Evolutionary conservation across 495 filamentous ascomycete genomes (phyloP).

Genomic region (Xylaria bambusicola): DNA sequence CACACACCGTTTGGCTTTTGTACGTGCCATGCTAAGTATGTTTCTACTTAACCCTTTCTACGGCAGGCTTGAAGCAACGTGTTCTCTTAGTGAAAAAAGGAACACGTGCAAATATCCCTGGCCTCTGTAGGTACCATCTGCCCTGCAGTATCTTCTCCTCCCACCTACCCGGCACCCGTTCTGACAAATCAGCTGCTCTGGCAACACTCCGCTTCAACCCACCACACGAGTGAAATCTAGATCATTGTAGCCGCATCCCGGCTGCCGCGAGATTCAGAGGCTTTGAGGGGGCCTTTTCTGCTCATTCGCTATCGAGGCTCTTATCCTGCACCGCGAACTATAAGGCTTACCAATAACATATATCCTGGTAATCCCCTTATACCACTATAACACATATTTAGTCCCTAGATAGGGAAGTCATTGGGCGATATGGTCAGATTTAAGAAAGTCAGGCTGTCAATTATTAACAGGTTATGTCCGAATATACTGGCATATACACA

Average conservation of each 20-base stretch:
- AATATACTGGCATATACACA: too few species aligned
- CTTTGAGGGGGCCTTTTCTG: neutral
- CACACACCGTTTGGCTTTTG: too few species aligned
- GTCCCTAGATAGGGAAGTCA: too few species aligned
- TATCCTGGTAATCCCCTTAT: too few species aligned
- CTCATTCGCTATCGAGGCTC: constrained; percentile 7
- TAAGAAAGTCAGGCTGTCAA: too few species aligned
- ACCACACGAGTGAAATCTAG: neutral
- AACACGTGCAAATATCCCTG: constrained; percentile 1
- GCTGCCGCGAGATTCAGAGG: constrained; percentile 6
- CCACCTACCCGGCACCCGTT: neutral
- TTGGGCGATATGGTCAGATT: too few species aligned
- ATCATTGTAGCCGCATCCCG: constrained; percentile 10
- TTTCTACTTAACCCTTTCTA: too few species aligned
- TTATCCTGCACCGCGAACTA: neutral
- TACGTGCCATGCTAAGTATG: too few species aligned
- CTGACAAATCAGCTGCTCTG: constrained; percentile 13
- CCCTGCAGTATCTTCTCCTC: constrained; percentile 5
- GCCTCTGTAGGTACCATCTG: neutral
- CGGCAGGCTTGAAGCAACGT: constrained; percentile 27
- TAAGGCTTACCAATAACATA: too few species aligned
- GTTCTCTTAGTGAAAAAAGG: constrained; percentile 26
- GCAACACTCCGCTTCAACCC: neutral
- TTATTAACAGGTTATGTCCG: too few species aligned
- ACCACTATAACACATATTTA: too few species aligned